phyloP scores from a whole-genome alignment of 805 yeast species.

The Nakazawaea holstii region DNA sequence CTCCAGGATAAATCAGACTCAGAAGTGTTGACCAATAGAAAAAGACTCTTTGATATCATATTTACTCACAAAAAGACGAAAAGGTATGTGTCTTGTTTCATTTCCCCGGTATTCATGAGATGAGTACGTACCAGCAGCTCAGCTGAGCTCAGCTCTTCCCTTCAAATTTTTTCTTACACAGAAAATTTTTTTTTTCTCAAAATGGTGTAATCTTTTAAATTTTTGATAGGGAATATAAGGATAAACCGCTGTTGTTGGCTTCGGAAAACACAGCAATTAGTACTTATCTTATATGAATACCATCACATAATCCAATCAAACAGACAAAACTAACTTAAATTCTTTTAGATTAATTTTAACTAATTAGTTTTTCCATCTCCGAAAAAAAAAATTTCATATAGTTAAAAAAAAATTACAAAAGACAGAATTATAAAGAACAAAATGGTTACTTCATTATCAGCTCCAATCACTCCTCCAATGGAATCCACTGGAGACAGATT shows the following conservation, averaged over 20 bases:
- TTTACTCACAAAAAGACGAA: not conserved
- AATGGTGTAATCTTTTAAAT: no score
- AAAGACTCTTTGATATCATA: no score
- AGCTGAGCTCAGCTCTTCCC: no score
- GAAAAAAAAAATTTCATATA: not conserved
- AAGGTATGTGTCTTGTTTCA: not conserved
- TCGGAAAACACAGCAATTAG: no score
- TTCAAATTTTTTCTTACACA: no score
- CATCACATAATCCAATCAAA: not conserved
- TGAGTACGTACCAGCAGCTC: no score
- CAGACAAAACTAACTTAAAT: not conserved
- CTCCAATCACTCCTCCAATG: conserved; percentile 89
- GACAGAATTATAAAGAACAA: not conserved
- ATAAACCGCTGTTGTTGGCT: no score
- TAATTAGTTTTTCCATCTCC: not conserved
- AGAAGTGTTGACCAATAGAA: not conserved
- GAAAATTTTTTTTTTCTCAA: no score
- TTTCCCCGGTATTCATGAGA: no score
- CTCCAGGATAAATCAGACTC: conserved; percentile 9
- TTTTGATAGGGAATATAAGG: no score
- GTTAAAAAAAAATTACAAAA: not conserved
- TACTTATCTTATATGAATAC: no score
- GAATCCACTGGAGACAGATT: conserved; percentile 76
- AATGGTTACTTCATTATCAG: conserved; percentile 49
- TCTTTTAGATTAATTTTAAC: not conserved